Evolutionary conservation across 1,139 yeast species (phyloP), one percentile per base, ranked within the genome.

Genomic region (Scheffersomyces titani): DNA sequence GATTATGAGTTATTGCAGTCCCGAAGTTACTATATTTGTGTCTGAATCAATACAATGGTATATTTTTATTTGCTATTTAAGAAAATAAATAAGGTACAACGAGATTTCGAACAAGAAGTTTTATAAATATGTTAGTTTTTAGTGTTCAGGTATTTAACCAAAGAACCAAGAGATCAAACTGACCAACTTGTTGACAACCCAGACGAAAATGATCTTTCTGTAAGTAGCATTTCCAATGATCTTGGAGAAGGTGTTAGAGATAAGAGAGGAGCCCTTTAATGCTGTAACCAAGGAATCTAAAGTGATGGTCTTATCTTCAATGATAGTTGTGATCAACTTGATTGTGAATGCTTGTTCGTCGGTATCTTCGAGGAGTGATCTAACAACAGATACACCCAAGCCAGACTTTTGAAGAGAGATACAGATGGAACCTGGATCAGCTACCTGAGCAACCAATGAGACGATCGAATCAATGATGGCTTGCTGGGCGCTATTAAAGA

Each of bases 371-470:
- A 71, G 49, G 4, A 64, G 59, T 45, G 64, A 65, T 53, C 68
- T 63, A 44, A 69, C 57, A 44, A 71, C 61, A 5, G 72, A 70
- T 18, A 70, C 65, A 46, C 65, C 75, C 52, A 72, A 66, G 20
- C 76, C 76, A 5, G 75, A 71, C 60, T 69, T 71, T 20, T 66
- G 61, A 57, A 72, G 65, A 2, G 75, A 70, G 44, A 63, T 68
- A 57, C 68, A 65, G 44, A 70, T 62, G 44, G 64, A 60, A 52
- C 65, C 67, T 36, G 69, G 57, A 55, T 67, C 65, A 44, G 60
- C 58, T 51, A 62, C 62, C 18, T 63, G 57, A 20, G 63, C 65
- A 24, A 65, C 56, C 50, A 67, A 55, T n/a, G 57, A 51, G 22
- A 65, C 59, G 22, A 65, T 57, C 18, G 57, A 51, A 9, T 52